Evolutionary conservation across 345 rosid genomes (phyloP).

Genomic region (Theobroma cacao): DNA sequence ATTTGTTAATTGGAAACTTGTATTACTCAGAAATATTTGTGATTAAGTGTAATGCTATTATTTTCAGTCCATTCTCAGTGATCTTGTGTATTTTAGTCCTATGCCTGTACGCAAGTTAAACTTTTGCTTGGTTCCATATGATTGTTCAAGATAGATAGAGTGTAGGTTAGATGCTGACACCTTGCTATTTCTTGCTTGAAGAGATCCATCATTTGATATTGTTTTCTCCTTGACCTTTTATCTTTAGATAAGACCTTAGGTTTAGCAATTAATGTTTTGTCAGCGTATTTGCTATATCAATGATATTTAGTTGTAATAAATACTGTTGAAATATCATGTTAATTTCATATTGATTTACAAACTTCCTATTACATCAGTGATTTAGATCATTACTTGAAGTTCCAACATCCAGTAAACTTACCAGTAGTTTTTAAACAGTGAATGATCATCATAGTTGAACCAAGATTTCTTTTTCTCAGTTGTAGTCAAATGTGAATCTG

Average conservation of each 20-base stretch:
- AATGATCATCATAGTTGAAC: neutral
- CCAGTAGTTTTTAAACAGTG: neutral
- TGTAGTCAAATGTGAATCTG: neutral
- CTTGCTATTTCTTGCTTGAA: neutral
- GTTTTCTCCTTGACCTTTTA: neutral
- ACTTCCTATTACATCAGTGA: neutral
- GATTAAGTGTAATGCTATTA: neutral
- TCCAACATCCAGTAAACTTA: neutral
- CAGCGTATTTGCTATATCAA: neutral
- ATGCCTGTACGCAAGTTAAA: neutral
- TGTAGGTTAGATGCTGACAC: neutral
- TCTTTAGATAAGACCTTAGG: neutral
- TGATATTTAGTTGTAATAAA: neutral
- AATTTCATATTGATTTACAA: neutral
- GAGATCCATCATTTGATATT: neutral
- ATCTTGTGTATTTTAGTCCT: neutral
- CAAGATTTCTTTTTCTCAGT: neutral
- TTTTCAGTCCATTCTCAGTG: neutral
- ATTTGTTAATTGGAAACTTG: no score
- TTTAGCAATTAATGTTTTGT: neutral
- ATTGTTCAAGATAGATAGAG: neutral
- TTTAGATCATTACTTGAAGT: neutral
- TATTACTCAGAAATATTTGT: neutral
- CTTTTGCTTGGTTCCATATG: neutral
- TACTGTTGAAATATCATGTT: neutral